Evolutionary conservation across 805 yeast species (phyloP).

Genomic region (Saccharomycopsis fodiens): DNA sequence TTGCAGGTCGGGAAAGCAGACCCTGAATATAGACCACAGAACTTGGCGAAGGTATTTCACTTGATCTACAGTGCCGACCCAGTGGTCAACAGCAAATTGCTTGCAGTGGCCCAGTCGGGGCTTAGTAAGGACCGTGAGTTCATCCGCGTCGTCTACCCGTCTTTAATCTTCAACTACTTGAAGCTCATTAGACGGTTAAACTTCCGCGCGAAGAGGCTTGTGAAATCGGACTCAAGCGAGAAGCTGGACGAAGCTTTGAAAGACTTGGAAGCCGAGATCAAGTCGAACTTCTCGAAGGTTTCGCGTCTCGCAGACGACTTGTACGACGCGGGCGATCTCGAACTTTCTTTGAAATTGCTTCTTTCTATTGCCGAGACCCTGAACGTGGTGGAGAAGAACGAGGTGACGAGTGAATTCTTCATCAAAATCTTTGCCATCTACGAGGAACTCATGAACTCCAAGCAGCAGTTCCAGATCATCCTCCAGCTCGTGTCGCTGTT

Average conservation of each 20-base stretch:
- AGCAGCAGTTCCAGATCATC: constrained; percentile 36
- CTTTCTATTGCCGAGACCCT: constrained; percentile 68
- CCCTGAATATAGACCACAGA: constrained; percentile 40
- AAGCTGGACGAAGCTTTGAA: constrained; percentile 15
- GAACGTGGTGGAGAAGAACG: constrained; percentile 65
- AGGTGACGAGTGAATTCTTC: constrained; percentile 78
- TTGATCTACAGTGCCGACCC: constrained; percentile 47
- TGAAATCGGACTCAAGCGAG: constrained; percentile 24
- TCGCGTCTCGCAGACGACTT: constrained; percentile 66
- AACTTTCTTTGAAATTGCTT: constrained; percentile 36
- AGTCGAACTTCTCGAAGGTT: constrained; percentile 63
- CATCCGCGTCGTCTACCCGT: constrained; percentile 64
- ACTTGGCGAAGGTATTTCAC: constrained; percentile 63
- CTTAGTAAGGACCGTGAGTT: constrained; percentile 50
- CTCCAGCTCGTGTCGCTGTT: constrained; percentile 17
- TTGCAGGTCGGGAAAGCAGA: constrained; percentile 23
- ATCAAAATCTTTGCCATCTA: constrained; percentile 82
- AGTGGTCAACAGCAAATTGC: constrained; percentile 36
- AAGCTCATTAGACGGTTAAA: constrained; percentile 47
- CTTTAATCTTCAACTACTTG: constrained; percentile 57
- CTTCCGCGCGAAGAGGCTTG: constrained; percentile 23
- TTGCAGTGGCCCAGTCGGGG: constrained; percentile 35
- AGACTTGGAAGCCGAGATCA: constrained; percentile 25
- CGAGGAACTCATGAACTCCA: constrained; percentile 54
- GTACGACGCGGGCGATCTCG: constrained; percentile 32